These are phyloP conservation scores for Thozetella sp. DNA, from an alignment of 495 filamentous ascomycete species.

Conservation along the genomic window DNA sequence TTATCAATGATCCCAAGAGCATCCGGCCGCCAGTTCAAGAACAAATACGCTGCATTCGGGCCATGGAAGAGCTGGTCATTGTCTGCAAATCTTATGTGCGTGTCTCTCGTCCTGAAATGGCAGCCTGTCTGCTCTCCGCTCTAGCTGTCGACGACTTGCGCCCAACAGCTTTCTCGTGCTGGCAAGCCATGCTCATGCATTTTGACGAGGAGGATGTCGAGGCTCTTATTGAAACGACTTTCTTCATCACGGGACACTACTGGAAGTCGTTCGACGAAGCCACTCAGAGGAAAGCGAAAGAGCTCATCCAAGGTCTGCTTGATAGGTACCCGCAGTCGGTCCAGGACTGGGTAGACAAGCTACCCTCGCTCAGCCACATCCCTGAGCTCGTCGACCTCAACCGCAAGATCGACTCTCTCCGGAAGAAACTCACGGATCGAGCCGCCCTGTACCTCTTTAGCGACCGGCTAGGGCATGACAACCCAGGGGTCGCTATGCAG, in stretches of 20 bases:
- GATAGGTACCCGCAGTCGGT: slow-evolving; percentile 60
- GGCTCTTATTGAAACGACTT: slow-evolving; percentile 79
- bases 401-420: slow-evolving; percentile 61
- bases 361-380: slow-evolving; percentile 81
- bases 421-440: slow-evolving; percentile 23
- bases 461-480: slow-evolving; percentile 77
- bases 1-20: slow-evolving; percentile 71
- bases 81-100: slow-evolving; percentile 68
- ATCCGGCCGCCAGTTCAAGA: slow-evolving; percentile 55
- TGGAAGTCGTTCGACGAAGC: slow-evolving; percentile 69
- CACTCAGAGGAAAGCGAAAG: slow-evolving; percentile 57
- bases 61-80: slow-evolving; percentile 85
- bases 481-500: slow-evolving; percentile 76
- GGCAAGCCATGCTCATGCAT: slow-evolving; percentile 74
- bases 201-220: slow-evolving; percentile 79
- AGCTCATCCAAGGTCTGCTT: slow-evolving; percentile 67
- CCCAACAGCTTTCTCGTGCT: slow-evolving; percentile 78
- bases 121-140: slow-evolving; percentile 84
- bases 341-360: slow-evolving; percentile 62
- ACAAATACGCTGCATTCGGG: slow-evolving; percentile 73
- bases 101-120: slow-evolving; percentile 83
- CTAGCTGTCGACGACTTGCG: slow-evolving; percentile 72
- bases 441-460: slow-evolving; percentile 67
- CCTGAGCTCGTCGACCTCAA: slow-evolving; percentile 67
- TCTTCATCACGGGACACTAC: slow-evolving; percentile 80